These are phyloP conservation scores for Hypoxylon fragiforme DNA, from an alignment of 495 filamentous ascomycete species.

Conservation along the genomic window DNA sequence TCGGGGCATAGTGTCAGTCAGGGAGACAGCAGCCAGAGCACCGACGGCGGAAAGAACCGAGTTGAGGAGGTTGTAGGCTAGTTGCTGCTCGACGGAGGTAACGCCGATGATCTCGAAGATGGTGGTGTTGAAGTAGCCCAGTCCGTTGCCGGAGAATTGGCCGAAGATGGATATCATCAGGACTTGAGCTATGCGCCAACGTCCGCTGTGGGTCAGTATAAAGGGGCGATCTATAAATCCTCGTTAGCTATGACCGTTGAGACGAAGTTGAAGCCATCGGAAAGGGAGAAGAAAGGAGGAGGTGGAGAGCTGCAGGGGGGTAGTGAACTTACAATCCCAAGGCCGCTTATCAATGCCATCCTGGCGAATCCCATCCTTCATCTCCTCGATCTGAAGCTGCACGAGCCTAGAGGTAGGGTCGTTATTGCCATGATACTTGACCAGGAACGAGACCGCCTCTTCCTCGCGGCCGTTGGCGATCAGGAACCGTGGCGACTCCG, in stretches of 20 bases:
- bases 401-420: constrained; percentile 57
- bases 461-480: constrained; percentile 57
- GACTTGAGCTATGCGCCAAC: constrained; percentile 53
- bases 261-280: too few relatives aligned
- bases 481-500: constrained; percentile 66
- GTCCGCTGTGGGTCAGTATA: constrained; percentile 47
- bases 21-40: constrained; percentile 45
- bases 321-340: constrained; percentile 44
- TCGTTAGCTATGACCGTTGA: background rate
- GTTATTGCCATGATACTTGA: constrained; percentile 63
- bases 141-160: constrained; percentile 55
- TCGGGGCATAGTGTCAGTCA: constrained; percentile 51
- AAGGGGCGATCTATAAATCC: constrained; percentile 45
- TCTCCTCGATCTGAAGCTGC: constrained; percentile 60
- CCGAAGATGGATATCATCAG: constrained; percentile 57
- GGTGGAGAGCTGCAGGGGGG: too few relatives aligned
- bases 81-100: constrained; percentile 41
- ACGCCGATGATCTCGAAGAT: constrained; percentile 42
- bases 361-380: constrained; percentile 57
- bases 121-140: constrained; percentile 39
- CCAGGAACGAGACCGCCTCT: constrained; percentile 56
- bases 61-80: constrained; percentile 53
- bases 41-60: constrained; percentile 49
- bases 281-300: too few relatives aligned
- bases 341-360: constrained; percentile 59